A percentile compares a stretch with the other conserved stretches of the same genome.
Conservation (phyloP, 176 grass and related monocot genomes). For the Rhynchospora breviuscula region DNA sequence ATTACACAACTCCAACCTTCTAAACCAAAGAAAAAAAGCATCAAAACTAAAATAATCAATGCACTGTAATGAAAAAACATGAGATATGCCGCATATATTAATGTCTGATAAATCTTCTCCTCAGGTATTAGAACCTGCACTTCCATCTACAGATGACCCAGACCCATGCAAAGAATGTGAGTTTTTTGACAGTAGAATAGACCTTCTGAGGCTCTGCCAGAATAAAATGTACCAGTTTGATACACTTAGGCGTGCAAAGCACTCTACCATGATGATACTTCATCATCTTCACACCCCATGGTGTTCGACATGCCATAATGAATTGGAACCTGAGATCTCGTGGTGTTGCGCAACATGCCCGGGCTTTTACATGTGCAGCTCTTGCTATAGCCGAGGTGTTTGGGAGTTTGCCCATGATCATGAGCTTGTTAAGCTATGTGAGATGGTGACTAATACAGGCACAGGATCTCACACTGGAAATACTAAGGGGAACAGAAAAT, state of each 20-base stretch:
- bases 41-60: not conserved
- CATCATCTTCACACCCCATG: conserved; percentile 69
- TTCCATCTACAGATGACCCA: conserved; percentile 57
- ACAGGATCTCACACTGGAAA: conserved; percentile 38
- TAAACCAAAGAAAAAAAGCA: no score
- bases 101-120: conserved; percentile 12
- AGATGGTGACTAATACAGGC: conserved; percentile 14
- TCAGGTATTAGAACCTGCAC: conserved; percentile 48
- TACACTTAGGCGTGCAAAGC: conserved; percentile 84
- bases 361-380: conserved; percentile 52
- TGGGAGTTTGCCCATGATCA: conserved; percentile 48
- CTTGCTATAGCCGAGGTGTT: conserved; percentile 61
- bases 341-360: conserved; percentile 67
- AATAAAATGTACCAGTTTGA: conserved; percentile 86
- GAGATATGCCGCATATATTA: not conserved
- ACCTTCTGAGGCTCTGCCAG: conserved; percentile 81
- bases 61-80: not conserved
- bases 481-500: not conserved
- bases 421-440: conserved; percentile 36
- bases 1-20: not conserved
- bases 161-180: conserved; percentile 66
- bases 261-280: conserved; percentile 95
- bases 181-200: conserved; percentile 80
- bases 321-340: conserved; percentile 41
- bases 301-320: conserved; percentile 48